Conservation (phyloP, 1,139 yeast genomes). For the Arxiozyma telluris region DNA sequence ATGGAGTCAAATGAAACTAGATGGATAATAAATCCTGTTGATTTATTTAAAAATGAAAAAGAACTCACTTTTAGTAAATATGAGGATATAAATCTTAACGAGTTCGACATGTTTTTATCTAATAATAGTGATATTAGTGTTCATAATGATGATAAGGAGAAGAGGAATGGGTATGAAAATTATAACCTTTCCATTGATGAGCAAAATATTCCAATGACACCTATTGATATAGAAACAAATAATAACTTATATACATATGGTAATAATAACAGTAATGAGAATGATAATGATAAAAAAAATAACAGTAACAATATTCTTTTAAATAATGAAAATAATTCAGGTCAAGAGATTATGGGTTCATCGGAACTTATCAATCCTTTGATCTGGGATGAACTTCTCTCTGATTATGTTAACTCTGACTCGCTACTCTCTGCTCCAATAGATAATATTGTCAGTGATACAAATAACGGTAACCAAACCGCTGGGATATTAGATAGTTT, state of each 20-base stretch:
- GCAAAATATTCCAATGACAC: not conserved
- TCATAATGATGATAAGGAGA: too few relatives aligned
- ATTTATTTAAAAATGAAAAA: slow-evolving; percentile 1
- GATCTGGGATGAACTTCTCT: not conserved
- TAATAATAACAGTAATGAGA: too few relatives aligned
- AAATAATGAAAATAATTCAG: not conserved
- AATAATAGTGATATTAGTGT: too few relatives aligned
- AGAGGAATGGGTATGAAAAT: not conserved
- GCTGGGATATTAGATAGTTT: not conserved
- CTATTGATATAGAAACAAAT: not conserved
- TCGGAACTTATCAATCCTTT: not conserved
- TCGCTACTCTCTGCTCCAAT: not conserved
- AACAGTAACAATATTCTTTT: not conserved
- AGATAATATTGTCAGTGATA: not conserved
- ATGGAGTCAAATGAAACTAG: not conserved
- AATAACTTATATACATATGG: not conserved
- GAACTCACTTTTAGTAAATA: not conserved
- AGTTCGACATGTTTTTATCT: not conserved
- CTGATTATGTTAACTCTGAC: not conserved
- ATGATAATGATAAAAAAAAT: not conserved
- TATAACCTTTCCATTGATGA: not conserved
- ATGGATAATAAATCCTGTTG: slow-evolving; percentile 4
- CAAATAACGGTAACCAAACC: not conserved
- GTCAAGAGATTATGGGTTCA: not conserved
- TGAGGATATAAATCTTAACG: not conserved